Base-by-base conservation (phyloP, 2,329 filamentous ascomycete genomes). In the Colletotrichum sp. region DNA sequence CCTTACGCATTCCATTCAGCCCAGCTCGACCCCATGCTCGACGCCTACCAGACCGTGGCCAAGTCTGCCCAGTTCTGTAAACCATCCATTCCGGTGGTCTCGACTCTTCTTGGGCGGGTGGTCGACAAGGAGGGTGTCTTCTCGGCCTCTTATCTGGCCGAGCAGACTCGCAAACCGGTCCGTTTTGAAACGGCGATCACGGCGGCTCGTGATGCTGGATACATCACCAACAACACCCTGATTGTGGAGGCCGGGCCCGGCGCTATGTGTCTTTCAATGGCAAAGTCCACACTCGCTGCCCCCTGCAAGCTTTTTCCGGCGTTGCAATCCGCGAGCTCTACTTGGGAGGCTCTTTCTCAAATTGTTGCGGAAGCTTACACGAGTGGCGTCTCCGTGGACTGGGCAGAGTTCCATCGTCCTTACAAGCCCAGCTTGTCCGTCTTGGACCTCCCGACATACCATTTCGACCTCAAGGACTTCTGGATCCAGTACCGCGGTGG, bases 201-300 rank as follows among this genome's bases (percentile, higher is more conserved):
- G 12, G 87, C 86, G 59, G 92, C 90, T 10, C 88, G 90, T 80
- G 85, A 89, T 30, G 30, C 57, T 30, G 89, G 88, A 77, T 82
- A 89, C 13, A 89, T 93, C 68, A 88, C 92, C 72, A 90, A 91
- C 73, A 90, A 92, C 83, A 93, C 92, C 7, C 87, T 91, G 28
- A 94, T 91, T 90, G 84, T 95, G 68, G 93, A 95, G 80, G 86
- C 95, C 79, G 93, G 93, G n/a, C 92, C 93, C 52, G 92, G 94
- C 80, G 92, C 93, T 1, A 90, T 94, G 24, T 93, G 91, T 83
- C 88, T 88, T 59, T 89, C 89, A 70, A 92, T 95, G 88, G 88
- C 69, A 75, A 93, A 93, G 84, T 88, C 90, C 21, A 91, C 89
- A 2, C 87, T 94, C 57, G 89, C 89, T n/a, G 83, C 85, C 13